Percentiles rank a stretch among this genome's conserved stretches.
phyloP scores from a whole-genome alignment of 1,284 basidiomycete genomes.

The Pseudozyma tsukubaensis region DNA sequence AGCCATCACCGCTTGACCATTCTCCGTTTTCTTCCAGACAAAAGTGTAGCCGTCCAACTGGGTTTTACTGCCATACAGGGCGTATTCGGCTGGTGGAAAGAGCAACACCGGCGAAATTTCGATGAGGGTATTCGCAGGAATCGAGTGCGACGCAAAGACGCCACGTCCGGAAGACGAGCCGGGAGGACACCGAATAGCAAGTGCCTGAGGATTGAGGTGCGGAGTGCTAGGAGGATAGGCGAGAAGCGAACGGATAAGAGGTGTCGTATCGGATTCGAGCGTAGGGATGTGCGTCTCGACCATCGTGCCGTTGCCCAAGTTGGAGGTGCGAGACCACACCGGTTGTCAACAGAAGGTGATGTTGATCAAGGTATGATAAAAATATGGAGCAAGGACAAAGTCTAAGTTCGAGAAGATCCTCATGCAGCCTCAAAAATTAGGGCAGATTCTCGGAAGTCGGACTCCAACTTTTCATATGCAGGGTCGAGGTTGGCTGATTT shows the following conservation, averaged over 20 bases:
- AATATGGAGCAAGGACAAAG: neutral
- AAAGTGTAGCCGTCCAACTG: slow-evolving; percentile 86
- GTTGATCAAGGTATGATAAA: neutral
- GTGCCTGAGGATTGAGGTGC: slow-evolving; percentile 48
- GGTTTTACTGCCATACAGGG: slow-evolving; percentile 71
- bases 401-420: slow-evolving; percentile 1
- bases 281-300: slow-evolving; percentile 37
- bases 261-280: slow-evolving; percentile 8
- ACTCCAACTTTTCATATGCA: neutral
- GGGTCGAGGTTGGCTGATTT: too few species aligned
- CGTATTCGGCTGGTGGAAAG: slow-evolving; percentile 74
- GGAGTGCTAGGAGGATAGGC: slow-evolving; percentile 49
- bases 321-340: neutral
- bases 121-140: slow-evolving; percentile 74
- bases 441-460: slow-evolving; percentile 21
- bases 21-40: slow-evolving; percentile 75
- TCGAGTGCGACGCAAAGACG: slow-evolving; percentile 42
- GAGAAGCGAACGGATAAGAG: slow-evolving; percentile 23
- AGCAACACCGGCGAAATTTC: slow-evolving; percentile 89
- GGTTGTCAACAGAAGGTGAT: too few species aligned
- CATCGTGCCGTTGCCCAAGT: slow-evolving; percentile 17
- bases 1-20: slow-evolving; percentile 74
- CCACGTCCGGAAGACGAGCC: slow-evolving; percentile 38
- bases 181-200: slow-evolving; percentile 38
- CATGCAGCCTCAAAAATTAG: slow-evolving; percentile 10